Evolutionary conservation across 331 rosid genomes (phyloP).

Genomic region (Malus hybrid): DNA sequence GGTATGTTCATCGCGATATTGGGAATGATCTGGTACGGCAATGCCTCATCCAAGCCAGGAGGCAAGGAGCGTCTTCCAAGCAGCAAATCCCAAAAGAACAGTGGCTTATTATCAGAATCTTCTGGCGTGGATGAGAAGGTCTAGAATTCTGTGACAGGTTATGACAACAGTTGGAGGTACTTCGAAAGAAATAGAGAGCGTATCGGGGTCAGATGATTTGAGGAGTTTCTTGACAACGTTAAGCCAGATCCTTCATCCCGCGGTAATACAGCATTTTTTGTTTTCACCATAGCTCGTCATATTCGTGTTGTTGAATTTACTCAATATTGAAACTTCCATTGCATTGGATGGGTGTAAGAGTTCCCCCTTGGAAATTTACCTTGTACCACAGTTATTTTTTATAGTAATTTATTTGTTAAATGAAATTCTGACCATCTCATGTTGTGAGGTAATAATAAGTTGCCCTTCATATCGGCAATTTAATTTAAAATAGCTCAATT

Average conservation of each 20-base stretch:
- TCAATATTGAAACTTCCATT: conserved; percentile 6
- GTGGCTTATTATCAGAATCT: conserved; percentile 37
- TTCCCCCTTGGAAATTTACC: conserved; percentile 5
- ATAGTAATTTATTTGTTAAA: conserved; percentile 15
- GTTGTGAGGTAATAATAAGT: background rate
- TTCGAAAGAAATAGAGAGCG: conserved; percentile 22
- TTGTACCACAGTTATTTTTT: conserved; percentile 28
- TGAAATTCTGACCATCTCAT: background rate
- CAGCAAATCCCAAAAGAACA: conserved; percentile 52
- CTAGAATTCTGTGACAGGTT: conserved; percentile 29
- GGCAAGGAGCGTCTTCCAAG: conserved; percentile 78
- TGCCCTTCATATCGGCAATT: background rate
- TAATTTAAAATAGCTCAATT: too few species aligned
- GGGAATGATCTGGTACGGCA: conserved; percentile 98
- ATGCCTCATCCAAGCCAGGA: conserved; percentile 93
- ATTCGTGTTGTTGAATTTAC: conserved; percentile 20
- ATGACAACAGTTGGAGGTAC: conserved; percentile 1
- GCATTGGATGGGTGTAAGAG: conserved; percentile 18
- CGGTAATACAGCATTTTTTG: background rate
- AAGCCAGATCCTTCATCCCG: conserved; percentile 15
- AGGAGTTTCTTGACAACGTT: conserved; percentile 20
- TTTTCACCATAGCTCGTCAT: conserved; percentile 21
- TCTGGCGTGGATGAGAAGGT: conserved; percentile 52
- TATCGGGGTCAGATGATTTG: conserved; percentile 30
- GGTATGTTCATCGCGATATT: conserved; percentile 79